Percentiles rank a stretch among this genome's conserved stretches.
Conservation (phyloP, 768 basidiomycete genomes). For the Naganishia randhawae region DNA sequence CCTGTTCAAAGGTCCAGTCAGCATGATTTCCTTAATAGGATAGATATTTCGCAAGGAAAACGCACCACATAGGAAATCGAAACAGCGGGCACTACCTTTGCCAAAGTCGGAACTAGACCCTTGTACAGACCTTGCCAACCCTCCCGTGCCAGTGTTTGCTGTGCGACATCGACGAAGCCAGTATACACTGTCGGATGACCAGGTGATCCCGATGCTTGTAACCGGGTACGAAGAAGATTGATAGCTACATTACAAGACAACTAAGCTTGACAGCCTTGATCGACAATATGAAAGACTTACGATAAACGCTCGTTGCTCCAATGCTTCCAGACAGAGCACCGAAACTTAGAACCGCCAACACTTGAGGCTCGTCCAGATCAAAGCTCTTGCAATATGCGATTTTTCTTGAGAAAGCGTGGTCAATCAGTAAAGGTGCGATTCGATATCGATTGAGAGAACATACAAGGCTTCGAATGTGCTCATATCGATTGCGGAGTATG, state of each 20-base stretch:
- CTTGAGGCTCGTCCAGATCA: constrained; percentile 81
- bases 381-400: constrained; percentile 81
- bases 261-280: constrained; percentile 6
- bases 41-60: not conserved
- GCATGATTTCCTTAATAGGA: not conserved
- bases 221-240: constrained; percentile 77
- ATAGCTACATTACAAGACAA: constrained; percentile 33
- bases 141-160: constrained; percentile 74
- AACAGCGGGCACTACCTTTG: constrained; percentile 94
- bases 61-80: constrained; percentile 89
- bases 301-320: constrained; percentile 85
- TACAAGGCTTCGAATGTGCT: constrained; percentile 80
- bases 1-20: constrained; percentile 12
- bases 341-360: constrained; percentile 79
- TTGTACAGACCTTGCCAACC: constrained; percentile 92
- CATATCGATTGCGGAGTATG: constrained; percentile 84
- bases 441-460: not conserved
- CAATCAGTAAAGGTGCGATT: constrained; percentile 1
- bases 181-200: constrained; percentile 89
- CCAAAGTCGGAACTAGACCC: constrained; percentile 83
- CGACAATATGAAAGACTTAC: constrained; percentile 36
- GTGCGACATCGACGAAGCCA: constrained; percentile 78
- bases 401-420: constrained; percentile 54
- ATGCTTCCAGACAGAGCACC: constrained; percentile 90
- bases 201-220: constrained; percentile 93